A percentile compares a stretch with the other conserved stretches of the same genome.
These are phyloP conservation scores for Coniochaeta sp. DNA, from an alignment of 2,329 filamentous ascomycete genomes.

Conservation along the genomic window DNA sequence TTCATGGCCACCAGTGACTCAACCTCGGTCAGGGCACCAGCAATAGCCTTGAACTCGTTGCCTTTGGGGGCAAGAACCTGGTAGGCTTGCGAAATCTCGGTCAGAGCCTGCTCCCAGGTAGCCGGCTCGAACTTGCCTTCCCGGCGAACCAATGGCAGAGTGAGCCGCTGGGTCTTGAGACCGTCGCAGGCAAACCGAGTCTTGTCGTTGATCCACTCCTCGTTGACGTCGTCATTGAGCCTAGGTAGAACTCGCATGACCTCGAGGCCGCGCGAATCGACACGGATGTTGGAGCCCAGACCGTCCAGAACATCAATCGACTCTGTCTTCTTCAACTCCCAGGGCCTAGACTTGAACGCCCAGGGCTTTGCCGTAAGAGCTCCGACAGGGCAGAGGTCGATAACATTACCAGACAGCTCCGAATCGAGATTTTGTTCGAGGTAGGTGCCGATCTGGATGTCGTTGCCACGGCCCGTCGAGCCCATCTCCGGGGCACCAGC, in stretches of 20 bases:
- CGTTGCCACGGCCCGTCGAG: conserved; percentile 89
- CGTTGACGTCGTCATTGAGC: conserved; percentile 95
- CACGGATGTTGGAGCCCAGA: conserved; percentile 87
- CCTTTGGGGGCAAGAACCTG: conserved; percentile 72
- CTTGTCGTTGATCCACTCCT: conserved; percentile 99
- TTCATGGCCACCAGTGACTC: conserved; percentile 95
- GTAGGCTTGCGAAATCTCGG: conserved; percentile 77
- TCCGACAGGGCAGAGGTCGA: conserved; percentile 95
- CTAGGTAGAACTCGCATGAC: conserved; percentile 92
- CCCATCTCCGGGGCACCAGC: conserved; percentile 94
- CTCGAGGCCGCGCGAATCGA: conserved; percentile 88
- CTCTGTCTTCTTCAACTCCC: conserved; percentile 95
- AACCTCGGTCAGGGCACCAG: conserved; percentile 83
- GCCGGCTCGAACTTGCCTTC: conserved; percentile 88
- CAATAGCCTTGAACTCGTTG: conserved; percentile 93
- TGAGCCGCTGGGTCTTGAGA: conserved; percentile 90
- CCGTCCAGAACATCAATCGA: conserved; percentile 91
- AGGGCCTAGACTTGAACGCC: conserved; percentile 91
- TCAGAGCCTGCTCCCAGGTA: conserved; percentile 91
- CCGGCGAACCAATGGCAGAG: conserved; percentile 80
- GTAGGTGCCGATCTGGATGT: conserved; percentile 97
- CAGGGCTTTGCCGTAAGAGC: conserved; percentile 96
- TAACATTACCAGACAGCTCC: conserved; percentile 93
- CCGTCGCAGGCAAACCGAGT: conserved; percentile 93
- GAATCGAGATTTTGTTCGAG: conserved; percentile 89